Evolutionary conservation across 139 green algal genomes (phyloP).

Genomic region (Chlorella sp.): DNA sequence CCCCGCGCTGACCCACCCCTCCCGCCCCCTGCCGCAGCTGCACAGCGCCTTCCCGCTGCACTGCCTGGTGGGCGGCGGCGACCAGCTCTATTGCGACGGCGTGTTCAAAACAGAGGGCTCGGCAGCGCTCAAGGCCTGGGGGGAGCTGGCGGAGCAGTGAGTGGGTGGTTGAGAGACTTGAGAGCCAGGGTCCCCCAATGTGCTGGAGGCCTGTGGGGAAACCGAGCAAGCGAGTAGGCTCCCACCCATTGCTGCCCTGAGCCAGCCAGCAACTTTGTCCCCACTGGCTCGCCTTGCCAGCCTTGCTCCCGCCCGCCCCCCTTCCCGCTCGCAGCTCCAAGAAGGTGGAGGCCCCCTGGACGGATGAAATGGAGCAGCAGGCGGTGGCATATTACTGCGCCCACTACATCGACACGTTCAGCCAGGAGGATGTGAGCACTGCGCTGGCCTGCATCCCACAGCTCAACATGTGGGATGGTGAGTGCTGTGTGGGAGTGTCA

Average conservation of each 20-base stretch:
- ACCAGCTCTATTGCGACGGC: constrained; percentile 14
- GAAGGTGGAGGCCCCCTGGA: neutral
- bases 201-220: too few relatives aligned
- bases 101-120: neutral
- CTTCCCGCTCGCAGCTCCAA: neutral
- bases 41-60: constrained; percentile 70
- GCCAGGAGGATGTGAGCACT: neutral
- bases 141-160: neutral
- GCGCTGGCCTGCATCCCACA: neutral
- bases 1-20: too few relatives aligned
- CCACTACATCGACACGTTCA: constrained; percentile 6
- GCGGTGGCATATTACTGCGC: neutral
- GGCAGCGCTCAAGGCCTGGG: neutral
- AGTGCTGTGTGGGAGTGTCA: too few relatives aligned
- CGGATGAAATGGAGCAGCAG: neutral
- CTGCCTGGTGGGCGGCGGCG: constrained; percentile 67
- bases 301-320: neutral
- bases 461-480: constrained; percentile 54
- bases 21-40: neutral
- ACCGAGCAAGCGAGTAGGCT: too few relatives aligned
- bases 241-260: too few relatives aligned
- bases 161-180: neutral
- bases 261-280: too few relatives aligned
- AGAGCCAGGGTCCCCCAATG: too few relatives aligned
- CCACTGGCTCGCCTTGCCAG: too few relatives aligned